phyloP scores from a whole-genome alignment of 2,329 filamentous ascomycete species.

The Botrytis galanthina region DNA sequence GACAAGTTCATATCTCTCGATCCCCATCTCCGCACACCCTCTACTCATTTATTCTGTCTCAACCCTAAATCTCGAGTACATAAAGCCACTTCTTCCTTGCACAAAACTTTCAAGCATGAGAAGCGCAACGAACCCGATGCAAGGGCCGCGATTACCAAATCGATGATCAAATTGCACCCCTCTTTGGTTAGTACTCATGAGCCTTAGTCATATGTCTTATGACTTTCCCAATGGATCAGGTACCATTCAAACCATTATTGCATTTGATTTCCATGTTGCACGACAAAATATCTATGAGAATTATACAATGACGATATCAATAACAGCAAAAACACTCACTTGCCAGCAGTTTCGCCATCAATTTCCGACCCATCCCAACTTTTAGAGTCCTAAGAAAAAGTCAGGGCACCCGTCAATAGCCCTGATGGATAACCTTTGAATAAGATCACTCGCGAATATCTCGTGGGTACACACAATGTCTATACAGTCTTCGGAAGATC shows the following conservation, averaged over 20 bases:
- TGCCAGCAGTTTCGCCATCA: not conserved
- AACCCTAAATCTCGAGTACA: fast-evolving
- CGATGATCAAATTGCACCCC: fast-evolving
- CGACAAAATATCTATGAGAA: not conserved
- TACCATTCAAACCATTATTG: too few relatives aligned
- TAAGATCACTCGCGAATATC: not conserved
- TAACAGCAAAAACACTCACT: not conserved
- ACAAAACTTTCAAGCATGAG: too few relatives aligned
- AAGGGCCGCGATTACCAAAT: not conserved
- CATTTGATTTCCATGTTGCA: too few relatives aligned
- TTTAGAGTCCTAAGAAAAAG: not conserved
- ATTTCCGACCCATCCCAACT: not conserved
- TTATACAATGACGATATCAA: not conserved
- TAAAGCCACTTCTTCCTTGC: not conserved
- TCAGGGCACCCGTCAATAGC: fast-evolving
- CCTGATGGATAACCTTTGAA: not conserved
- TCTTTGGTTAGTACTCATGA: too few relatives aligned
- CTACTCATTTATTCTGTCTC: not conserved
- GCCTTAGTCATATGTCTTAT: fast-evolving
- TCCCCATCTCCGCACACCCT: not conserved
- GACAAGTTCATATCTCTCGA: too few relatives aligned
- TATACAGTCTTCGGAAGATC: fast-evolving
- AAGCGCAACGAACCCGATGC: fast-evolving
- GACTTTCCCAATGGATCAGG: not conserved
- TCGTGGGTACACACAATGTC: fast-evolving